Conservation (phyloP, 176 grass and related monocot species). For the Zizania latifolia region DNA sequence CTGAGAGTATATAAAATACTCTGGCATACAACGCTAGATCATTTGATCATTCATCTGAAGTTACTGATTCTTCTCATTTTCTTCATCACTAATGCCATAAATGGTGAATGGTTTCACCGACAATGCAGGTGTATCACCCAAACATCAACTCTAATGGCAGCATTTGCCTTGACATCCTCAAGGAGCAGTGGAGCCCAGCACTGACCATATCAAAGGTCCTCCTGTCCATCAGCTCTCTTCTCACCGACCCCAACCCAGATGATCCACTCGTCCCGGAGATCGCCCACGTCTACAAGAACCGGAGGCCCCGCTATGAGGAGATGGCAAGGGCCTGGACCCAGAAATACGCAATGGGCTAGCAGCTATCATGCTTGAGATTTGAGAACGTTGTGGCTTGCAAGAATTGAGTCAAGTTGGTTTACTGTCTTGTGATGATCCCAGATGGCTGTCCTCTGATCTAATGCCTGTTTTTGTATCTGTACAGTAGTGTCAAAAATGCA, state of each 20-base stretch:
- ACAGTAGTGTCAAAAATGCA: neutral
- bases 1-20: neutral
- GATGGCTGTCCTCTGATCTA: constrained; percentile 7
- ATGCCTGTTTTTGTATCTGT: constrained; percentile 19
- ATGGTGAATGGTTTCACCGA: neutral
- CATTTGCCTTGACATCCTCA: constrained; percentile 81
- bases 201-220: constrained; percentile 80
- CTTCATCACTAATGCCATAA: neutral
- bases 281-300: constrained; percentile 60
- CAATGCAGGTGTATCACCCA: constrained; percentile 63
- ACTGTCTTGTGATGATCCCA: neutral
- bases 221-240: constrained; percentile 70
- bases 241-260: constrained; percentile 63
- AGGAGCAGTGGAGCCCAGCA: constrained; percentile 84
- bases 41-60: neutral
- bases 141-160: constrained; percentile 85
- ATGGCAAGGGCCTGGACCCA: constrained; percentile 50
- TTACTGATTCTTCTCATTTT: neutral
- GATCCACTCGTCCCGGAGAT: constrained; percentile 77
- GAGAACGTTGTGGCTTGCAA: neutral
- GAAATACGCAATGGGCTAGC: constrained; percentile 49
- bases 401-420: neutral
- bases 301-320: constrained; percentile 35
- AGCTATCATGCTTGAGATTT: neutral
- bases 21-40: neutral